A percentile compares a stretch with the other conserved stretches of the same genome.
phyloP scores from a whole-genome alignment of 2,329 filamentous ascomycete species.

The Venturia asperata region DNA sequence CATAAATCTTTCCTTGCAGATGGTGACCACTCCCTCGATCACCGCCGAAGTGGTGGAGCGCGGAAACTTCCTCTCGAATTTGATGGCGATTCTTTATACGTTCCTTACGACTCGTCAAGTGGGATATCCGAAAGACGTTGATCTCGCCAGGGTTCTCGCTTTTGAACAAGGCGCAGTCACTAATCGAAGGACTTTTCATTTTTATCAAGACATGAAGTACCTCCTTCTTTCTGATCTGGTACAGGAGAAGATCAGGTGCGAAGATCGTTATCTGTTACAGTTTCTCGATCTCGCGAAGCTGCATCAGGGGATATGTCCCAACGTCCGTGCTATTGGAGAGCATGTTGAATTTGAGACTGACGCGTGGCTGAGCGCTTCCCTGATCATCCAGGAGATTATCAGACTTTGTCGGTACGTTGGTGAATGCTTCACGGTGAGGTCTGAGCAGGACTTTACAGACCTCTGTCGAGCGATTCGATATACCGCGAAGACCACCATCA shows the following conservation, averaged over 20 bases:
- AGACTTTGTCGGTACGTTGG: slow-evolving; percentile 81
- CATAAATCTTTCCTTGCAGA: slow-evolving; percentile 93
- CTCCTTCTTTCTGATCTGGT: slow-evolving; percentile 84
- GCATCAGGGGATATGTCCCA: slow-evolving; percentile 94
- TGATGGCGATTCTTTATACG: slow-evolving; percentile 95
- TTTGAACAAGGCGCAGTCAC: slow-evolving; percentile 94
- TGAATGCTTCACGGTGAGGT: slow-evolving; percentile 70
- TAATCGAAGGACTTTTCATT: slow-evolving; percentile 93
- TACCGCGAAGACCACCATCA: slow-evolving; percentile 73
- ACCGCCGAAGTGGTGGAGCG: slow-evolving; percentile 91
- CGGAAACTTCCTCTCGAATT: slow-evolving; percentile 89
- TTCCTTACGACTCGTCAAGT: slow-evolving; percentile 95
- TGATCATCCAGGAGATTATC: slow-evolving; percentile 93
- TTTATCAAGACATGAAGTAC: slow-evolving; percentile 90
- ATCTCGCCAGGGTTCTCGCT: slow-evolving; percentile 75
- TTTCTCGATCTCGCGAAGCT: slow-evolving; percentile 94
- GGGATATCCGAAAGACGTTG: slow-evolving; percentile 83
- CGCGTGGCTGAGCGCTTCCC: slow-evolving; percentile 91
- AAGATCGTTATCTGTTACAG: slow-evolving; percentile 83
- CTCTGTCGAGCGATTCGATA: slow-evolving; percentile 66
- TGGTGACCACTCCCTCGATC: slow-evolving; percentile 93
- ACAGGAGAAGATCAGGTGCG: slow-evolving; percentile 72
- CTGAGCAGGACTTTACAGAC: slow-evolving; percentile 56
- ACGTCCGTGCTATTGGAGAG: slow-evolving; percentile 82
- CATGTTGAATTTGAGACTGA: slow-evolving; percentile 98